Base-by-base conservation (phyloP, 345 rosid species). In the Melaleuca alternifolia region DNA sequence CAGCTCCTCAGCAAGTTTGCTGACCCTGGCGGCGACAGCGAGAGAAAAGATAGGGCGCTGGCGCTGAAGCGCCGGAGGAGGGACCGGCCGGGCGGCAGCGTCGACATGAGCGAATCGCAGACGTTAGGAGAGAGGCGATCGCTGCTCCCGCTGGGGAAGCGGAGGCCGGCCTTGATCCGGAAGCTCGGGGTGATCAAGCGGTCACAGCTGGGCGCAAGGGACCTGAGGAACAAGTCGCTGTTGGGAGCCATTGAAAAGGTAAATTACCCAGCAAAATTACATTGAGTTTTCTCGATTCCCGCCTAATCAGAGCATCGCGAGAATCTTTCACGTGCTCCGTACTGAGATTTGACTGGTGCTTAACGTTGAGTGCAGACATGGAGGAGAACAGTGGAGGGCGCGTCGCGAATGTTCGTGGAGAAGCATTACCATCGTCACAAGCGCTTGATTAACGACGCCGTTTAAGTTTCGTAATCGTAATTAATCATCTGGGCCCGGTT, bases 331-430 rank as follows among this genome's bases (percentile, higher is more conserved):
- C 30, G 59, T 28, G 37, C 52, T 51, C 15, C 46, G 84, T 20
- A 10, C 52, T n/a, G 84, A 50, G 56, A 50, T 0, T 83, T 30
- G 84, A 81, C 50, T 50, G 16, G 59, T 50, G 13, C 83, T 71
- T 71, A 12, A 71, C 18, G 79, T 37, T 33, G 24, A 18, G 48
- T 41, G 91, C 92, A 95, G 99, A 95, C 98, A 59, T 96, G 98
- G 99, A 94, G 97, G 28, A 94, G 88, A 87, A 95, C 99, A 24
- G 89, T 97, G 83, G 96, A 94, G 87, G 97, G 99, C 87, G 99
- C 99, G 9, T 93, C 98, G 0, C 93, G 90, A 85, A 92, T 92
- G 54, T 91, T 97, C 84, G 82, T 96, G 87, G 98, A 96, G 92
- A 97, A 91, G 91, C 98, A 93, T 84, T 94, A 93, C 87, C 93